A percentile compares a stretch with the other conserved stretches of the same genome.
Conservation (phyloP, 345 rosid genomes). For the Isatis tinctoria region DNA sequence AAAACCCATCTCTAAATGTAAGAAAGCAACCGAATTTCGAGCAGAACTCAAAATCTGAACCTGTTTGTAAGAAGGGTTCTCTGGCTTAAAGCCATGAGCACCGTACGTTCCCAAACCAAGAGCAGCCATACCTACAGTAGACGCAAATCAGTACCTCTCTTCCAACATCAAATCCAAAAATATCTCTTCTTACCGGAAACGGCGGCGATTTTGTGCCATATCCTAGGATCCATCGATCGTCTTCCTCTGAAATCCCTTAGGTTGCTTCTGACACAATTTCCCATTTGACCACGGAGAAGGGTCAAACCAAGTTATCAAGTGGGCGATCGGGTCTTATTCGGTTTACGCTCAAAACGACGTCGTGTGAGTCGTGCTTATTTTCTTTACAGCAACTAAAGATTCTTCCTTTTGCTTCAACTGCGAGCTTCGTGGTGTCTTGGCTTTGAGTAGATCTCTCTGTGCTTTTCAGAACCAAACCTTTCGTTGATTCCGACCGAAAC, state of each 20-base stretch:
- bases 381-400: conserved; percentile 1
- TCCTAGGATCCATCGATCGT: conserved; percentile 52
- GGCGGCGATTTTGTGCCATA: conserved; percentile 93
- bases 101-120: conserved; percentile 94
- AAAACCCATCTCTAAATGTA: neutral
- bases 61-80: conserved; percentile 76
- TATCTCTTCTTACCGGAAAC: conserved; percentile 51
- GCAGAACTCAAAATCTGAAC: conserved; percentile 28
- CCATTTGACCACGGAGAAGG: conserved; percentile 17
- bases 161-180: neutral
- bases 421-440: neutral
- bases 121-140: conserved; percentile 62
- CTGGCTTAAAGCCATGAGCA: conserved; percentile 73
- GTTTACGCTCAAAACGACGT: neutral
- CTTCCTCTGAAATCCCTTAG: conserved; percentile 20
- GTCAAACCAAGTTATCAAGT: neutral
- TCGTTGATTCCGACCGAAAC: neutral
- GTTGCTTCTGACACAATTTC: conserved; percentile 15
- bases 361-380: neutral
- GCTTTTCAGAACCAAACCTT: neutral
- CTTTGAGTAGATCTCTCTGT: conserved; percentile 31
- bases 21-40: neutral
- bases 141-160: conserved; percentile 1
- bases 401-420: conserved; percentile 18
- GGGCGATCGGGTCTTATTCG: conserved; percentile 13